A percentile compares a stretch with the other conserved stretches of the same genome.
These are phyloP conservation scores for Phyllosticta citribraziliensis DNA, from an alignment of 2,329 filamentous ascomycete genomes.

Conservation along the genomic window DNA sequence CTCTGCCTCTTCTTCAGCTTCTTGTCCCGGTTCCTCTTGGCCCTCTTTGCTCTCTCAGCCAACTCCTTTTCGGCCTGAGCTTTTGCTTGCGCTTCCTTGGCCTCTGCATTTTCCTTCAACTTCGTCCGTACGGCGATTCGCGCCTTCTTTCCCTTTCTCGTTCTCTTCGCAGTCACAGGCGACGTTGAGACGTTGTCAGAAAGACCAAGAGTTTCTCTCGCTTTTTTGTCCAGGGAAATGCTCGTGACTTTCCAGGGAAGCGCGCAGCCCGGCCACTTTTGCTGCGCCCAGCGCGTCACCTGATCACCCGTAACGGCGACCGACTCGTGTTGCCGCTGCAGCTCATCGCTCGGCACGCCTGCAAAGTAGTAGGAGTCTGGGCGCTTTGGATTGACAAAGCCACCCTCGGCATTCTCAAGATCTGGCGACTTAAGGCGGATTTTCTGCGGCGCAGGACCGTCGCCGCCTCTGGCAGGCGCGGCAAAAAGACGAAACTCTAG, in stretches of 20 bases:
- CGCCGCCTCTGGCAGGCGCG: constrained; percentile 8
- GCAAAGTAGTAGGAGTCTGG: background rate
- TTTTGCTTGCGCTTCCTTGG: background rate
- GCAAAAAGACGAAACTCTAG: background rate
- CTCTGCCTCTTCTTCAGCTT: constrained; percentile 16
- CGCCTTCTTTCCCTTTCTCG: constrained; percentile 25
- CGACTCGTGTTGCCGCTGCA: background rate
- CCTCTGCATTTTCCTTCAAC: constrained; percentile 15
- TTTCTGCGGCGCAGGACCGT: constrained; percentile 18
- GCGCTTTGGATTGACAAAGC: constrained; percentile 14
- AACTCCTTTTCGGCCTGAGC: background rate
- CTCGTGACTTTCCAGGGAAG: constrained; percentile 27
- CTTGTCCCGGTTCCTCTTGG: background rate
- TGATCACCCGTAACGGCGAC: constrained; percentile 21
- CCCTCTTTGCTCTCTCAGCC: background rate
- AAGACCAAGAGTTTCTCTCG: background rate
- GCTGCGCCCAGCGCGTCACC: constrained; percentile 20
- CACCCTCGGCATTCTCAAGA: constrained; percentile 14
- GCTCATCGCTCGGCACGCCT: background rate
- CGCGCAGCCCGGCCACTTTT: constrained; percentile 25
- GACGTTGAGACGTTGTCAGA: background rate
- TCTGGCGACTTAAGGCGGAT: constrained; percentile 25
- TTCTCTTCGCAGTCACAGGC: constrained; percentile 16
- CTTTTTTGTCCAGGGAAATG: constrained; percentile 18
- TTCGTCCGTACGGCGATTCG: constrained; percentile 26